phyloP scores from a whole-genome alignment of 352 stramenopile species.

The Globisporangium sylvaticum region DNA sequence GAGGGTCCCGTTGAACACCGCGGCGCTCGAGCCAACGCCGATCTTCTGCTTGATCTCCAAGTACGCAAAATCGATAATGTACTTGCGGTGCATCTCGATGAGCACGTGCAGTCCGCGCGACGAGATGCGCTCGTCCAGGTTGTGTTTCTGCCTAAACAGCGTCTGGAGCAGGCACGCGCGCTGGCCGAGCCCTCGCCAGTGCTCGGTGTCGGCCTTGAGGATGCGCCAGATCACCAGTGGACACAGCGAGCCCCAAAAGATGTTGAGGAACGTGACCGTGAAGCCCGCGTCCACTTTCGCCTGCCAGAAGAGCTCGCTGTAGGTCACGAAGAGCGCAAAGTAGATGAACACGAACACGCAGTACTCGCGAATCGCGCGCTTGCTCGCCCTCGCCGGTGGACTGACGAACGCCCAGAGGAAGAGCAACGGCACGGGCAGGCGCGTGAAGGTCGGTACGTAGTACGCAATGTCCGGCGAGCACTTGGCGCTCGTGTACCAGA shows the following conservation, averaged over 20 bases:
- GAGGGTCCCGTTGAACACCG: constrained; percentile 62
- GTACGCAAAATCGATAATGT: constrained; percentile 73
- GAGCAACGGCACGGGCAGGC: constrained; percentile 33
- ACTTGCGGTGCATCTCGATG: constrained; percentile 72
- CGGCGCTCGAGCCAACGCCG: constrained; percentile 45
- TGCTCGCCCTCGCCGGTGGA: constrained; percentile 40
- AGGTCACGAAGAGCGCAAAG: constrained; percentile 33
- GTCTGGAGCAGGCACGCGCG: constrained; percentile 52
- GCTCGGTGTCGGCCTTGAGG: constrained; percentile 61
- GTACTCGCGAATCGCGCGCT: constrained; percentile 52
- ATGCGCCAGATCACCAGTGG: constrained; percentile 72
- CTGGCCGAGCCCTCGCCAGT: constrained; percentile 63
- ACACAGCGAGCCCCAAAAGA: constrained; percentile 49
- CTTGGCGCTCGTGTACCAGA: constrained; percentile 27
- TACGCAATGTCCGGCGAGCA: constrained; percentile 15
- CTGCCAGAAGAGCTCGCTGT: constrained; percentile 35
- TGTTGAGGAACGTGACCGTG: constrained; percentile 27
- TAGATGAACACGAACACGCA: constrained; percentile 45
- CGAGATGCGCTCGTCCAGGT: constrained; percentile 52
- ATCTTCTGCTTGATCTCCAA: constrained; percentile 50
- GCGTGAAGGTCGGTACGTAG: constrained; percentile 36
- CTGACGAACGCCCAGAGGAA: constrained; percentile 43
- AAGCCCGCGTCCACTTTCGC: constrained; percentile 27
- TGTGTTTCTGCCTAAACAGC: constrained; percentile 45
- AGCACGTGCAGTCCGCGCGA: constrained; percentile 58